Conservation (phyloP, 148 eudicot genomes). For the Persicaria maculosa region DNA sequence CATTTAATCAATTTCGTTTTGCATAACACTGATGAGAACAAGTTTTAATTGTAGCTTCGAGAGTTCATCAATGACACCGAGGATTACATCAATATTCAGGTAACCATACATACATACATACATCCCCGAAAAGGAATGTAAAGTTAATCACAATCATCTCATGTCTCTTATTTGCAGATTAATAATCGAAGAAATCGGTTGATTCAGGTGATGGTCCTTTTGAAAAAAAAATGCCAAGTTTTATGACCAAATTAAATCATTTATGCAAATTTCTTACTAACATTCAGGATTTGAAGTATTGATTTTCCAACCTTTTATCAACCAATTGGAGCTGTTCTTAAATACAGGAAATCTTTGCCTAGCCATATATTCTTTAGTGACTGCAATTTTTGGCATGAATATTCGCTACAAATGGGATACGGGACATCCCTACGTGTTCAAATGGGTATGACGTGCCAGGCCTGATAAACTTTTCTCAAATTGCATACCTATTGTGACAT, state of each 20-base stretch:
- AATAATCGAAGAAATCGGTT: conserved; percentile 25
- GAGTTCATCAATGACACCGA: conserved; percentile 29
- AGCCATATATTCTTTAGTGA: conserved; percentile 18
- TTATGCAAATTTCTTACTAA: neutral
- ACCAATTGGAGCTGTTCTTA: conserved; percentile 24
- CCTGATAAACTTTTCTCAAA: no score
- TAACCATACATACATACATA: neutral
- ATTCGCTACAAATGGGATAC: conserved; percentile 21
- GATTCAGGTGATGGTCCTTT: conserved; percentile 17
- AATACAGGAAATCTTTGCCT: conserved; percentile 16
- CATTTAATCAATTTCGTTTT: neutral
- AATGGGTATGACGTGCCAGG: conserved; percentile 28
- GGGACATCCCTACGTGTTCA: conserved; percentile 14
- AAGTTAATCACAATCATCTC: neutral
- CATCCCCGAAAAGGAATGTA: neutral
- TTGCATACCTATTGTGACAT: no score
- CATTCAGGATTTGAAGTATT: neutral
- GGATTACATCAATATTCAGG: conserved; percentile 33
- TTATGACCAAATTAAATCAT: neutral
- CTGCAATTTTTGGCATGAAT: conserved; percentile 24
- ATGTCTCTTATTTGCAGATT: conserved; percentile 13
- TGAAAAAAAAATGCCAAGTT: neutral
- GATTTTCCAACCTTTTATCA: neutral
- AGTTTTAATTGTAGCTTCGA: conserved; percentile 22
- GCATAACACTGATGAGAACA: neutral